Percentiles rank a stretch among this genome's conserved stretches.
phyloP scores from a whole-genome alignment of 768 basidiomycete genomes.

The Sutorius australiensis region DNA sequence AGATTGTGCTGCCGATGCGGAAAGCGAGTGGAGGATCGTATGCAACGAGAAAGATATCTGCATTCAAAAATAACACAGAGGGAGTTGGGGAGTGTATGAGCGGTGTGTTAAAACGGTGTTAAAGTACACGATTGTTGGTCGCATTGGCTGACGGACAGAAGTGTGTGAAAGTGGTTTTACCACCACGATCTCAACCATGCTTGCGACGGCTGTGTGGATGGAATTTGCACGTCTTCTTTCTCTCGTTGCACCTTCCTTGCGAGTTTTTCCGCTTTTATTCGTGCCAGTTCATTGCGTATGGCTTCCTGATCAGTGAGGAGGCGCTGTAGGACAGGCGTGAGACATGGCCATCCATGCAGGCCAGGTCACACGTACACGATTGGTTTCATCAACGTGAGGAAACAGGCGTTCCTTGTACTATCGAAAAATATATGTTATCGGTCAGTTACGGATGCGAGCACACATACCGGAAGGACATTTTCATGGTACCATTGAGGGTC shows the following conservation, averaged over 20 bases:
- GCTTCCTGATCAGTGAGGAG: constrained; percentile 65
- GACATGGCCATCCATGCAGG: background rate
- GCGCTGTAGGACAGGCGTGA: constrained; percentile 35
- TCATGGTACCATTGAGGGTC: constrained; percentile 83
- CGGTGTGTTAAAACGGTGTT: constrained; percentile 14
- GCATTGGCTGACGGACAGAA: background rate
- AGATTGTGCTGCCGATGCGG: constrained; percentile 31
- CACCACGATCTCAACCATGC: constrained; percentile 29
- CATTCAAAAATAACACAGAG: constrained; percentile 16
- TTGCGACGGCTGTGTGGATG: constrained; percentile 19
- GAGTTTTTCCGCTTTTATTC: constrained; percentile 63
- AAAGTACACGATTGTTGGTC: background rate
- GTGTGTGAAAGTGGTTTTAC: constrained; percentile 9
- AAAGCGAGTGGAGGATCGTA: constrained; percentile 26
- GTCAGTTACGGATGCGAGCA: background rate
- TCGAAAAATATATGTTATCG: background rate
- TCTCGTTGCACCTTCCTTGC: constrained; percentile 42
- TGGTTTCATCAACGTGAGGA: constrained; percentile 55
- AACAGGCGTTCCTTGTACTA: constrained; percentile 75
- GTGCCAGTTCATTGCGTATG: constrained; percentile 64
- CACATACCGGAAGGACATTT: constrained; percentile 69
- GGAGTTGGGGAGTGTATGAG: background rate
- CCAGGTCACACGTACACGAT: constrained; percentile 38
- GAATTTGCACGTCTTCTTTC: constrained; percentile 30
- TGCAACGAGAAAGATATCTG: constrained; percentile 27